phyloP scores from a whole-genome alignment of 1,284 basidiomycete genomes.

The Leccinum fallax region DNA sequence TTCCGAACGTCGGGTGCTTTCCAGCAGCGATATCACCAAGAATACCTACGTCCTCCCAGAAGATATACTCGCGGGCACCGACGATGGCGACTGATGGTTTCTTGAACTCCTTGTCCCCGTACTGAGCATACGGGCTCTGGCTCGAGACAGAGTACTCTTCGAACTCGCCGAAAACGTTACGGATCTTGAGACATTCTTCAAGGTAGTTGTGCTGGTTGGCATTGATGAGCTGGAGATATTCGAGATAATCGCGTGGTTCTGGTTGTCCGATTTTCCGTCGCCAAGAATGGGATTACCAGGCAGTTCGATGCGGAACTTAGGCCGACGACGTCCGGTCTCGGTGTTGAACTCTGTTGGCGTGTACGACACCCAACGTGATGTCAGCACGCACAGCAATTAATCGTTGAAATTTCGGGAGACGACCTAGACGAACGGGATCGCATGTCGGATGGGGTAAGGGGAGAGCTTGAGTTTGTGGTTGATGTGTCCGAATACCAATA shows the following conservation, averaged over 20 bases:
- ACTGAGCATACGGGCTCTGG: conserved; percentile 90
- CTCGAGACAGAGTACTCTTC: conserved; percentile 89
- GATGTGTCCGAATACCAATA: no score
- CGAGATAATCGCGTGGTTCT: conserved; percentile 99
- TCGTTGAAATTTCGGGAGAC: no score
- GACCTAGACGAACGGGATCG: no score
- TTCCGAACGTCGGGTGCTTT: no score
- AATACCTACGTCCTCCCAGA: conserved; percentile 99
- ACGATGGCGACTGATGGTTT: conserved; percentile 94
- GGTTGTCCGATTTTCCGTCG: conserved; percentile 99
- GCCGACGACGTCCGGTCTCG: conserved; percentile 85
- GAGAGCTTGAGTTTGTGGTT: no score
- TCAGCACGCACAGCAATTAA: no score
- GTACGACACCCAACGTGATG: no score
- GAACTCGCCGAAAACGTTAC: conserved; percentile 97
- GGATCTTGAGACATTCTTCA: conserved; percentile 99
- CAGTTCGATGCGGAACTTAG: conserved; percentile 98
- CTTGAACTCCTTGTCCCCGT: conserved; percentile 86
- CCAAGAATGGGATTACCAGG: conserved; percentile 99
- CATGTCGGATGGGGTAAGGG: no score
- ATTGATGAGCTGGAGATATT: conserved; percentile 98
- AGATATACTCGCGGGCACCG: conserved; percentile 99
- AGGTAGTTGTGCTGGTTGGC: conserved; percentile 99
- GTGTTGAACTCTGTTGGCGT: conserved; percentile 77
- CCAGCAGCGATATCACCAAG: conserved; percentile 77